phyloP scores from a whole-genome alignment of 495 filamentous ascomycete genomes.

The Aspergillus steynii region DNA sequence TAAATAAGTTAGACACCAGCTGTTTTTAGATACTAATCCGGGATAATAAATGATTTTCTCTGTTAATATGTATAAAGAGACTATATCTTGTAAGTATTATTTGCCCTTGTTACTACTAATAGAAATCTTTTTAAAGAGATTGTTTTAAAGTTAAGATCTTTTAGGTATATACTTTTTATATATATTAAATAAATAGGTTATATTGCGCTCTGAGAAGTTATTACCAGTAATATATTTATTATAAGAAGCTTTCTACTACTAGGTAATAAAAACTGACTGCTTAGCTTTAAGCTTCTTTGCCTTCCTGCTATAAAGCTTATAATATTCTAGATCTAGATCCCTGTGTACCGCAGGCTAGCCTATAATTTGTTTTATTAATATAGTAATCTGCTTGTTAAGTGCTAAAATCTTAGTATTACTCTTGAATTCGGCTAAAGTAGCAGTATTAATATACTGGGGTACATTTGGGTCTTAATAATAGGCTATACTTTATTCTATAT shows the following conservation, averaged over 20 bases:
- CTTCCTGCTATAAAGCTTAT: slow-evolving; percentile 22
- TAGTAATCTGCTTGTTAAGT: slow-evolving; percentile 19
- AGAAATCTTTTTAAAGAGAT: slow-evolving; percentile 16
- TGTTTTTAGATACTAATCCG: slow-evolving; percentile 10
- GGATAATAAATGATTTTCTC: slow-evolving; percentile 22
- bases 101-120: slow-evolving; percentile 19
- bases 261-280: slow-evolving; percentile 15
- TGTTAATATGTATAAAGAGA: slow-evolving; percentile 17
- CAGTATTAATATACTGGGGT: slow-evolving; percentile 17
- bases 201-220: slow-evolving; percentile 21
- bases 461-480: slow-evolving; percentile 23
- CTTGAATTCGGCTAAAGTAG: slow-evolving; percentile 16
- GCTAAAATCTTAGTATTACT: slow-evolving; percentile 11
- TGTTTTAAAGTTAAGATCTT: slow-evolving; percentile 12
- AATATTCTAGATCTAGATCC: slow-evolving; percentile 8
- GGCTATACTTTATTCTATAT: slow-evolving; percentile 29
- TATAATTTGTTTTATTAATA: slow-evolving; percentile 16
- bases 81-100: slow-evolving; percentile 22
- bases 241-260: slow-evolving; percentile 23
- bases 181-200: slow-evolving; percentile 19
- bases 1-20: slow-evolving; percentile 13
- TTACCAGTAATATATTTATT: slow-evolving; percentile 18
- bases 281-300: slow-evolving; percentile 13
- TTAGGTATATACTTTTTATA: slow-evolving; percentile 22
- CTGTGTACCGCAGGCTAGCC: slow-evolving; percentile 1